Conservation (phyloP, 2,329 filamentous ascomycete species). For the Penicillium sp. region DNA sequence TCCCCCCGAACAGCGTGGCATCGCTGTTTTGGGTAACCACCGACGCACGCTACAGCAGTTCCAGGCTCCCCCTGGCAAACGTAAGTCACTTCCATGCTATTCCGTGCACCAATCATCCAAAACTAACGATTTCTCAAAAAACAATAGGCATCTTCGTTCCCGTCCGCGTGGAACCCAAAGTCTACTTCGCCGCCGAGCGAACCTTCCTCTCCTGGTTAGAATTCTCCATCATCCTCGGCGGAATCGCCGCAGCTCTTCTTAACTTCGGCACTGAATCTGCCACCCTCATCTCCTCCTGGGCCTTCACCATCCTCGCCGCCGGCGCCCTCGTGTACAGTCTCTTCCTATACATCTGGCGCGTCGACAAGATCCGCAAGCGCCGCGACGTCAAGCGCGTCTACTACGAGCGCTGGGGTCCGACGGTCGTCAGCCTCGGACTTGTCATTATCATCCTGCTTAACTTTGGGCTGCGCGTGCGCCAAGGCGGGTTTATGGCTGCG, state of each 20-base stretch:
- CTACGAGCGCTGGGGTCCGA: slow-evolving; percentile 83
- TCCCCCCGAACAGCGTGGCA: slow-evolving; percentile 31
- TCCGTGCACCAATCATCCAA: slow-evolving; percentile 20
- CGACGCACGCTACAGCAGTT: slow-evolving; percentile 46
- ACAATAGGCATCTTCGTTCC: slow-evolving; percentile 85
- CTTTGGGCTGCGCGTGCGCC: slow-evolving; percentile 67
- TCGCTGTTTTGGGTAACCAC: slow-evolving; percentile 34
- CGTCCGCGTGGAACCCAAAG: slow-evolving; percentile 91
- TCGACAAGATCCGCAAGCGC: slow-evolving; percentile 71
- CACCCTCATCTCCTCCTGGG: slow-evolving; percentile 61
- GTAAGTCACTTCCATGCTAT: slow-evolving; percentile 25
- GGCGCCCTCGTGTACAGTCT: slow-evolving; percentile 73
- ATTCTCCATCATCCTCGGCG: slow-evolving; percentile 87
- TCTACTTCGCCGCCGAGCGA: slow-evolving; percentile 90
- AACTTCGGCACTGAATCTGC: slow-evolving; percentile 61
- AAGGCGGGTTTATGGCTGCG: slow-evolving; percentile 29
- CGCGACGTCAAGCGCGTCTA: slow-evolving; percentile 67
- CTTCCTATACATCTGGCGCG: slow-evolving; percentile 77
- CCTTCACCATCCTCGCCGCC: slow-evolving; percentile 75
- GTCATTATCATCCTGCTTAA: slow-evolving; percentile 68
- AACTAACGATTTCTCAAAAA: slow-evolving; percentile 32
- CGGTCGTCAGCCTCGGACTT: slow-evolving; percentile 62
- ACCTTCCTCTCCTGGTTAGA: slow-evolving; percentile 97
- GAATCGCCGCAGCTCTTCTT: slow-evolving; percentile 72
- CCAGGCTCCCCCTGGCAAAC: slow-evolving; percentile 51